These are phyloP conservation scores for Neurospora sp. DNA, from an alignment of 495 filamentous ascomycete species.

Conservation along the genomic window DNA sequence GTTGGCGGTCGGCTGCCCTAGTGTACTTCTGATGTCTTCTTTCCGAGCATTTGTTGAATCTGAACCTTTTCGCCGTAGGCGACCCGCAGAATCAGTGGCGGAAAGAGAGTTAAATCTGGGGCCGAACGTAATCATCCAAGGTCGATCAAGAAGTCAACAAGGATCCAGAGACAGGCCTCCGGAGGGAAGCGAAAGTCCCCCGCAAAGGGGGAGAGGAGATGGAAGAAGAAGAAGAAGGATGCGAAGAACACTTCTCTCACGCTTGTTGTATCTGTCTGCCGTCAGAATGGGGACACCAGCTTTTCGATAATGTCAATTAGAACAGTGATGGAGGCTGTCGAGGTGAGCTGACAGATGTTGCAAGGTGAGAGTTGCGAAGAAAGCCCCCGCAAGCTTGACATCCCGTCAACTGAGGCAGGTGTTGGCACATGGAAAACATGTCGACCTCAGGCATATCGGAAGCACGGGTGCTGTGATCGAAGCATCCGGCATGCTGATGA, in stretches of 20 bases:
- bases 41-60: background rate
- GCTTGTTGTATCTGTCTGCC: background rate
- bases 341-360: background rate
- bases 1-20: background rate
- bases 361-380: background rate
- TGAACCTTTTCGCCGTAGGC: background rate
- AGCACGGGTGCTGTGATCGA: background rate
- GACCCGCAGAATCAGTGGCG: background rate
- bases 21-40: background rate
- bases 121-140: background rate
- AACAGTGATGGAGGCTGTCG: background rate
- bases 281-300: background rate
- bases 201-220: background rate
- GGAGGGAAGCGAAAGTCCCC: background rate
- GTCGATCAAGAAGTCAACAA: background rate
- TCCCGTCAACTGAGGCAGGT: background rate
- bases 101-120: background rate
- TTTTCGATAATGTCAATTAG: background rate
- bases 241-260: background rate
- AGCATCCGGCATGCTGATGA: background rate
- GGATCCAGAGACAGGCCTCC: background rate
- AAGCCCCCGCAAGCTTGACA: background rate
- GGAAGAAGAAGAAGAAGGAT: background rate
- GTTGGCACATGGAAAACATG: background rate
- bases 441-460: background rate